Evolutionary conservation across 495 filamentous ascomycete genomes (phyloP), one percentile per base, ranked within the genome.

Genomic region (Achaetomiella virescens): DNA sequence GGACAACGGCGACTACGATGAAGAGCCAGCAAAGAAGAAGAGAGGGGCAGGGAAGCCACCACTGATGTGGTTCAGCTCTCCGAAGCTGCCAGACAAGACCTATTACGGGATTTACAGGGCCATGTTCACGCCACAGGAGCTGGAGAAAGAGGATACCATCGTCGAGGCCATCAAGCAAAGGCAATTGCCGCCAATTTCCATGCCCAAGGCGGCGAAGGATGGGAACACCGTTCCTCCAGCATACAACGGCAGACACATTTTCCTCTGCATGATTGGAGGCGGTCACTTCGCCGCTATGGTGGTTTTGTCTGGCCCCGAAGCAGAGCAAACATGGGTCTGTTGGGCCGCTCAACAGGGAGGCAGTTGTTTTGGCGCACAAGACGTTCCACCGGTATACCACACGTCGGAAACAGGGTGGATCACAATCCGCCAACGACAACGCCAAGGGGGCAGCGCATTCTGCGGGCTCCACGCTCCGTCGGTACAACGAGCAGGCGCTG

Each of bases 351-450:
- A 88, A 91, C 49, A 81, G 87, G 54, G 86, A 93, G 63, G 88
- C 91, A 8, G 82, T 83, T 2, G 88, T 98, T 3, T 75, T 97
- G 51, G 93, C 88, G 3, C 93, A 97, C 68, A 97, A 98, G 71
- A 96, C 95, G 0, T 97, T 97, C 71, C 93, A 98, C 68, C 81
- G 95, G 24, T 98, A 98, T 64, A 98, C 93, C 0, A 98, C 93
- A 0, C 79, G 93, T 40, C 83, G 92, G 52, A 98, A 97, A 63
- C 93, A 98, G 70, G 93, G 93, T 73, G 93, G 93, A 14, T 82
- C 91, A 31, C 93, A 98, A 69, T 92, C 90, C 7, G 84, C 93
- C 24, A 97, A 87, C 66, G 93, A 98, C 66, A 82, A 86, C 35
- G 82, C 91, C 4, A 96, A 95, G 63, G 92, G 93, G 5, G 83